Percentiles rank a stretch among this genome's conserved stretches.
phyloP scores from a whole-genome alignment of 176 grass and related monocot genomes.

The Triticum turgidum region DNA sequence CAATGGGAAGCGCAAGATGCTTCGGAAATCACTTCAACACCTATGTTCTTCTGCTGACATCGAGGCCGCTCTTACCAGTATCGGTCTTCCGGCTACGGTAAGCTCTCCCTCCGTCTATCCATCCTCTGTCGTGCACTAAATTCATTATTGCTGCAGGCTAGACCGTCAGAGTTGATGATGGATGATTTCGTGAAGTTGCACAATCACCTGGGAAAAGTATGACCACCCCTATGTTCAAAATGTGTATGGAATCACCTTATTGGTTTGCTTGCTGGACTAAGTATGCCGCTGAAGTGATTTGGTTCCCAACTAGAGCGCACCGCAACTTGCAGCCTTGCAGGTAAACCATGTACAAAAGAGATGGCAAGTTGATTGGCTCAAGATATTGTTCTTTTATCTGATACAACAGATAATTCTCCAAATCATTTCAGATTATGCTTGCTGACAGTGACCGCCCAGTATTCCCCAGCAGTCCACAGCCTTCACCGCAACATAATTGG shows the following conservation, averaged over 20 bases:
- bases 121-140: neutral
- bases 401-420: neutral
- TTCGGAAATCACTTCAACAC: constrained; percentile 85
- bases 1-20: constrained; percentile 96
- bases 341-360: neutral
- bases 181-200: constrained; percentile 93
- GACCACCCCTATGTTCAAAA: constrained; percentile 8
- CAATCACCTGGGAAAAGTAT: constrained; percentile 55
- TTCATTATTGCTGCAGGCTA: constrained; percentile 58
- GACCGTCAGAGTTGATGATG: constrained; percentile 71
- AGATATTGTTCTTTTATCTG: neutral
- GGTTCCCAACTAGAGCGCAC: neutral
- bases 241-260: neutral
- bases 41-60: constrained; percentile 65
- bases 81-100: constrained; percentile 81
- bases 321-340: constrained; percentile 9
- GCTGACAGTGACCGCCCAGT: neutral
- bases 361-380: neutral
- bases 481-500: neutral
- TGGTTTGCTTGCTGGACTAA: neutral
- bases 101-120: neutral
- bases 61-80: constrained; percentile 57
- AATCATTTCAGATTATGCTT: constrained; percentile 22
- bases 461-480: neutral
- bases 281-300: neutral